Percentiles rank a stretch among this genome's conserved stretches.
Evolutionary conservation across 2,329 filamentous ascomycete genomes (phyloP).

Genomic region (Sphaerostilbella broomeana): DNA sequence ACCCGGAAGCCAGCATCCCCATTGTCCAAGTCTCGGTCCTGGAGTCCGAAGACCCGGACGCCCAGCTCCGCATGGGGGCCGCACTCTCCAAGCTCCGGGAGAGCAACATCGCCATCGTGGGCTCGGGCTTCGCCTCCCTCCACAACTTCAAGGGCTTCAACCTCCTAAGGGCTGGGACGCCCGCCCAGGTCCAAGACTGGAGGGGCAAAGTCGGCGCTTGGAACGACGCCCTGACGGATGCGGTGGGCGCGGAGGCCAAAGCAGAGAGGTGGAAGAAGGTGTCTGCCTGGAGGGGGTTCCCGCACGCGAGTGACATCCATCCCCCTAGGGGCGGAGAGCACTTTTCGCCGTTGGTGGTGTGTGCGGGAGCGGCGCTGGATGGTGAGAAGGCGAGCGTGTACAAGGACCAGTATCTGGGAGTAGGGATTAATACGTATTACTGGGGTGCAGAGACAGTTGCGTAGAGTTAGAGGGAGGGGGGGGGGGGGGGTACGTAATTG

Average conservation of each 20-base stretch:
- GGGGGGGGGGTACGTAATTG: too few relatives aligned
- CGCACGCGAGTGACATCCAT: constrained; percentile 46
- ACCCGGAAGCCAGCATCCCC: constrained; percentile 45
- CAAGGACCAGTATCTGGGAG: constrained; percentile 41
- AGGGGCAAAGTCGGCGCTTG: constrained; percentile 30
- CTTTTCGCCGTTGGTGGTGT: constrained; percentile 53
- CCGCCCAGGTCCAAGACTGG: constrained; percentile 20
- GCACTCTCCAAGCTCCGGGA: constrained; percentile 45
- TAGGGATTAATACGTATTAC: constrained; percentile 50
- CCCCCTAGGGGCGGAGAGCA: constrained; percentile 49
- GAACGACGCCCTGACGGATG: constrained; percentile 40
- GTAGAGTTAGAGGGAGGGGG: neutral
- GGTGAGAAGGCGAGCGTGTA: constrained; percentile 37
- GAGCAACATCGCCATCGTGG: constrained; percentile 50
- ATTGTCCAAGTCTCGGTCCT: constrained; percentile 54
- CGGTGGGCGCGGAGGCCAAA: constrained; percentile 27
- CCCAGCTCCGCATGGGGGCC: constrained; percentile 46
- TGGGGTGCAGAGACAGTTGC: constrained; percentile 35
- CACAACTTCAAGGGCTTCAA: constrained; percentile 49
- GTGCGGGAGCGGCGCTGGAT: constrained; percentile 43
- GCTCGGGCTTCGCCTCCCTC: constrained; percentile 53
- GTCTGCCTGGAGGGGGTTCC: constrained; percentile 41
- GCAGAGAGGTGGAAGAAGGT: constrained; percentile 35
- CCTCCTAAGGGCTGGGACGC: constrained; percentile 21
- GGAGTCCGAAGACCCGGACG: constrained; percentile 40